Evolutionary conservation across 768 basidiomycete genomes (phyloP), one percentile per base, ranked within the genome.

Genomic region (Amanita exitialis): DNA sequence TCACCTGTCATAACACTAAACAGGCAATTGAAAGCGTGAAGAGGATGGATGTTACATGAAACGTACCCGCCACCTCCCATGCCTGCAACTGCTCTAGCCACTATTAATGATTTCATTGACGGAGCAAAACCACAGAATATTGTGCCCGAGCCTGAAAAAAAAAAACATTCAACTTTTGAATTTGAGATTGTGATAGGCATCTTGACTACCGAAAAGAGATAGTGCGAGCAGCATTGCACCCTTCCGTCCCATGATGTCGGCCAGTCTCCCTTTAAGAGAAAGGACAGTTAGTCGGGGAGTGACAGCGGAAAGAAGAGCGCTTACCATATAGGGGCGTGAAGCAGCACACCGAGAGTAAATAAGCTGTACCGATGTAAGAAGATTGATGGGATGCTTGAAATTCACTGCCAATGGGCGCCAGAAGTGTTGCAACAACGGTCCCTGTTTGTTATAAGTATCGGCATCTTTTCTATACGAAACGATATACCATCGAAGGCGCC

Each of bases 1-100:
- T 47, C 60, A 85, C 89, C 86, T 73, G 88, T 90, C 88, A 90
- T 89, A 21, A 90, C 79, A 25, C 89, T 89, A 62, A 51, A 58
- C 46, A 65, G 38, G 56, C 56, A n/a, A 56, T 56, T 57, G 54
- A 54, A 64, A 63, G 47, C 44, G 50, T 50, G 44, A 53, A 45
- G 38, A 27, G 15, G 20, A 32, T 32, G 32, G 56, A 59, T 54
- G 54, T 56, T 47, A 55, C 38, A 50, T 57, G 58, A 61, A 37
- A 78, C 84, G 66, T 63, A 89, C 82, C 90, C 86, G 66, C 90
- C 92, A 51, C 92, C 90, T 51, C 90, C 92, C 81, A 90, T 89
- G 44, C 93, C 93, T 23, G 93, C 91, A 39, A 96, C 67, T 3
- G 89, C 82, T 10, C 94, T 80, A 51, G 86, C 88, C 37, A 75